Conservation (phyloP, 441 rosid genomes). For the Erysimum pusillum region DNA sequence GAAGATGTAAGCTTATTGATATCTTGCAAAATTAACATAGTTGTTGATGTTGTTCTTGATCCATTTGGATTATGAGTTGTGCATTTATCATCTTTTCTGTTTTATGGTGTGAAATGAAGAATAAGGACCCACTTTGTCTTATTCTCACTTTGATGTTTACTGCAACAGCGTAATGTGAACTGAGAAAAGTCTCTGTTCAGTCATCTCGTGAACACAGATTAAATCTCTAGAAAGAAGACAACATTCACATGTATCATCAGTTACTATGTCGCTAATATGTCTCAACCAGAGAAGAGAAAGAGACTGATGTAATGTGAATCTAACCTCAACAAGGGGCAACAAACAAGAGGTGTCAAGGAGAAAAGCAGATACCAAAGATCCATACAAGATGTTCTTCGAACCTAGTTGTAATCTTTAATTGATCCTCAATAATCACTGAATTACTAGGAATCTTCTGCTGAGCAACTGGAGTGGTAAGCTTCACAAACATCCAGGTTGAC, state of each 20-base stretch:
- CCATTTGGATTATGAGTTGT: neutral
- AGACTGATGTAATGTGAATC: conserved; percentile 1
- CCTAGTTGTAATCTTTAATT: conserved; percentile 26
- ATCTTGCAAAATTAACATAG: conserved; percentile 2
- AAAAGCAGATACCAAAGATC: neutral
- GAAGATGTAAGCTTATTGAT: neutral
- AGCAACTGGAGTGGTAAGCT: conserved; percentile 81
- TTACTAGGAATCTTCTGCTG: conserved; percentile 55
- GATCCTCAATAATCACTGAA: conserved; percentile 17
- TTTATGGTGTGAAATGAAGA: conserved; percentile 5
- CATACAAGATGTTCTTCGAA: conserved; percentile 8
- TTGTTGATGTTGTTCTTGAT: neutral
- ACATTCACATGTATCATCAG: conserved; percentile 12
- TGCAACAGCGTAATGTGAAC: conserved; percentile 29
- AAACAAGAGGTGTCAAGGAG: conserved; percentile 16
- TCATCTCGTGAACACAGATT: conserved; percentile 27
- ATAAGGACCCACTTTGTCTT: conserved; percentile 37
- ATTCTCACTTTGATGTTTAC: conserved; percentile 27
- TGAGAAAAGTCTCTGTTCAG: neutral
- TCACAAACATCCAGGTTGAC: conserved; percentile 45
- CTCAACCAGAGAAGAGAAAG: conserved; percentile 4
- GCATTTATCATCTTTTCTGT: conserved; percentile 6
- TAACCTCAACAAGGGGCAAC: conserved; percentile 28
- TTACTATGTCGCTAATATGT: neutral
- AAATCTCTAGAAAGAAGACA: conserved; percentile 13